Evolutionary conservation across 805 yeast genomes (phyloP), one percentile per base, ranked within the genome.

Genomic region (Candida odintsovae): DNA sequence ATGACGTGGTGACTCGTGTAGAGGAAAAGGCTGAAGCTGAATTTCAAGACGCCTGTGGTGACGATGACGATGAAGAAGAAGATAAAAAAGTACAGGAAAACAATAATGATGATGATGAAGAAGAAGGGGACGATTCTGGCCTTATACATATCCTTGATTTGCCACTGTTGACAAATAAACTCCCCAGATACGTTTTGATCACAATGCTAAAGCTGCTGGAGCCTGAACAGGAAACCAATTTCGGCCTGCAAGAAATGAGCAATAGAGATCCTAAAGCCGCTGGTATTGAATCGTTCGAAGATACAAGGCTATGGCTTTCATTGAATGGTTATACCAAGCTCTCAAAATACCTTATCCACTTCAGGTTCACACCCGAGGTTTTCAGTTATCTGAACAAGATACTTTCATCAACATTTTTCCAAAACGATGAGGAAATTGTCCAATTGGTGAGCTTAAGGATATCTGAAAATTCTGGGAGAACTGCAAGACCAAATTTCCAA

Each of bases 381-480:
- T 71, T 77, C 54, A 55, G 69, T 23, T 76, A 76, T 62, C 53
- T 82, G 36, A 76, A 85, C 18, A 64, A 66, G 40, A 57, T 80
- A 15, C 63, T 80, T 20, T 50, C 55, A 1, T 77, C 86, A 81
- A 54, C 77, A 1, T 43, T 18, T 10, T 53, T 54, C 25, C 67
- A 64, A 18, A 43, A 58, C 7, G 64, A 61, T 36, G 73, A 70
- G 12, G 50, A 51, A 4, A 69, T 90, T 12, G 64, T 78, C 50
- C 72, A 77, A 26, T 63, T 72, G 43, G 81, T 94, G 0, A 76
- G 95, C 16, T 56, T 71, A 20, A 63, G 96, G 38, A 72, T 92
- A 22, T 77, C 95, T 0, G 94, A 88, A 52, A 80, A 81, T 49
- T 85, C 95, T 55, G 97, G 97, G 3, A 69, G 95, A 40, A 79